Conservation (phyloP, 805 yeast species). For the Scheffersomyces stipitis region DNA sequence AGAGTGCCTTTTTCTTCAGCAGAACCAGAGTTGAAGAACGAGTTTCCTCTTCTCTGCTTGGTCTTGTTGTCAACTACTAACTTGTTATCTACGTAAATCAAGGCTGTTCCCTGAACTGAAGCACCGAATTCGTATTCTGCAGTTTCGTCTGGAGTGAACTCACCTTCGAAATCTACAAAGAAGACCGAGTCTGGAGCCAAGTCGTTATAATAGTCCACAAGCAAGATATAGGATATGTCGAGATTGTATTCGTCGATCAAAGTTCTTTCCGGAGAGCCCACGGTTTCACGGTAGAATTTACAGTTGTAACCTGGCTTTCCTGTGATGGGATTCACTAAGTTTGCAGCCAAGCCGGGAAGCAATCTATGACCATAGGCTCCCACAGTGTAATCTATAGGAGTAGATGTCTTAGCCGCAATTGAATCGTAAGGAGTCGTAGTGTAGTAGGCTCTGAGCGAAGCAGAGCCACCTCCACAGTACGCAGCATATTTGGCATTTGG, state of each 20-base stretch:
- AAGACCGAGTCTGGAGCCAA: conserved; percentile 14
- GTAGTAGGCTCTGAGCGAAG: conserved; percentile 26
- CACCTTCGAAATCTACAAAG: conserved; percentile 9
- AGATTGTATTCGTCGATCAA: conserved; percentile 15
- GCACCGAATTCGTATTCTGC: conserved; percentile 2
- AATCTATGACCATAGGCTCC: conserved; percentile 12
- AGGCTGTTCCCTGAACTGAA: conserved; percentile 12
- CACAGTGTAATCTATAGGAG: conserved; percentile 4
- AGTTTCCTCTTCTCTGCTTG: conserved; percentile 12
- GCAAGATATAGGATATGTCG: conserved; percentile 19
- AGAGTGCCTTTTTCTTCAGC: neutral
- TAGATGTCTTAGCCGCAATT: conserved; percentile 11
- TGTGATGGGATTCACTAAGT: conserved; percentile 19
- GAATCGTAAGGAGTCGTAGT: conserved; percentile 26
- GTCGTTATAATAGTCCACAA: conserved; percentile 23
- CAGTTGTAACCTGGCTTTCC: conserved; percentile 23
- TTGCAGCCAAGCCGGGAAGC: conserved; percentile 17
- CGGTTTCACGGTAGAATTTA: conserved; percentile 20
- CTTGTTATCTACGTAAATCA: conserved; percentile 14
- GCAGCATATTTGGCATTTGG: conserved; percentile 31
- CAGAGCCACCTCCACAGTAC: conserved; percentile 37
- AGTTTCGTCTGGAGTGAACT: conserved; percentile 4
- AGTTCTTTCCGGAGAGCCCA: neutral
- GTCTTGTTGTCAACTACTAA: conserved; percentile 17
- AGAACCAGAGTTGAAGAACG: conserved; percentile 6